Evolutionary conservation across 108 stramenopile genomes (phyloP).

Genomic region (Nitzschia palea): DNA sequence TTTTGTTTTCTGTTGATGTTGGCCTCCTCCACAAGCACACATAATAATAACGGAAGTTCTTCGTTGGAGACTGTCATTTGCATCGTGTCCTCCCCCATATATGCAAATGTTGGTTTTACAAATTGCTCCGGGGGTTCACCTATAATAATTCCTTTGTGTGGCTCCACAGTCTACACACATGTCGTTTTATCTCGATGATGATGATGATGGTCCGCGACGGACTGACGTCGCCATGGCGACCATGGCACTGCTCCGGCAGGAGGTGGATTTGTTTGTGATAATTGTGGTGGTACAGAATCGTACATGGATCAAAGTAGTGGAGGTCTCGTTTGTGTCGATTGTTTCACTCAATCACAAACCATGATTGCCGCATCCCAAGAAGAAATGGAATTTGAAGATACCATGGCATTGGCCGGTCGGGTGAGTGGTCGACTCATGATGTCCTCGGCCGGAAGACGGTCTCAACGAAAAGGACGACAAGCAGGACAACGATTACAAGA

Average conservation of each 20-base stretch:
- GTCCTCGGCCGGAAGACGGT: neutral
- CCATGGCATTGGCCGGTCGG: constrained; percentile 38
- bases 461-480: neutral
- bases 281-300: constrained; percentile 62
- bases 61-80: no score
- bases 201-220: constrained; percentile 10
- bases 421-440: neutral
- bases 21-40: no score
- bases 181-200: constrained; percentile 39
- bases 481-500: constrained; percentile 30
- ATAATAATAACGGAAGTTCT: no score
- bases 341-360: constrained; percentile 71
- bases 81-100: no score
- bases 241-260: no score
- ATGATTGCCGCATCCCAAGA: constrained; percentile 36
- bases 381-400: constrained; percentile 62
- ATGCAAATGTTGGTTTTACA: no score
- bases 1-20: no score
- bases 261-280: constrained; percentile 49
- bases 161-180: no score
- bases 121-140: no score
- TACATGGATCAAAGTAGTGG: constrained; percentile 64
- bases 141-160: no score
- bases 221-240: neutral
- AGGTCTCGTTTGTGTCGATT: constrained; percentile 54